phyloP scores from a whole-genome alignment of 2,329 filamentous ascomycete species.

The Cordyceps farinosa region DNA sequence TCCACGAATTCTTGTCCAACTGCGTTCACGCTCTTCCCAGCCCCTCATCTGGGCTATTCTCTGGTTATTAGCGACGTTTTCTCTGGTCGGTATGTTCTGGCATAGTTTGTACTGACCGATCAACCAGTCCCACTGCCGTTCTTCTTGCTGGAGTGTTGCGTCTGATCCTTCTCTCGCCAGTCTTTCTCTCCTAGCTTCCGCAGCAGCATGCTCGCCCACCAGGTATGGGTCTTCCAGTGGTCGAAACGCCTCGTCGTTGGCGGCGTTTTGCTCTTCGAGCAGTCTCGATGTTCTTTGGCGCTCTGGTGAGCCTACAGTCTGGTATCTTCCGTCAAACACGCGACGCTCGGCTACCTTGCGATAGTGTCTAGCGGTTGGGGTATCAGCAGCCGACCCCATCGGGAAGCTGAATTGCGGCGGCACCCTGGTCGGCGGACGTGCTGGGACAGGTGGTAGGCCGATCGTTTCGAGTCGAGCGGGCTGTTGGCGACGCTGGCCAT shows the following conservation, averaged over 20 bases:
- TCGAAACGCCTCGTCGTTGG: constrained; percentile 29
- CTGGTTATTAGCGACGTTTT: constrained; percentile 20
- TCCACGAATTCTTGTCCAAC: constrained; percentile 42
- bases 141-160: constrained; percentile 53
- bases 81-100: background rate
- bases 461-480: constrained; percentile 23
- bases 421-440: constrained; percentile 44
- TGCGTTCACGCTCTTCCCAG: constrained; percentile 48
- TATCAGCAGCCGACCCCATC: constrained; percentile 54
- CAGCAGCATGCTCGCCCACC: constrained; percentile 63
- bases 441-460: constrained; percentile 51
- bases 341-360: constrained; percentile 61
- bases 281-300: constrained; percentile 3
- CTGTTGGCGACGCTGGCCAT: constrained; percentile 24
- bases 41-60: constrained; percentile 47
- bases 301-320: constrained; percentile 25
- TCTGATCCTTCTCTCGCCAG: constrained; percentile 53
- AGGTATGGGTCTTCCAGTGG: constrained; percentile 65
- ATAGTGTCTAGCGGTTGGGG: constrained; percentile 57
- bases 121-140: constrained; percentile 59
- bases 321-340: constrained; percentile 43
- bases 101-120: constrained; percentile 42
- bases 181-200: constrained; percentile 53
- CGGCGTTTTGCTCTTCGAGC: constrained; percentile 1
- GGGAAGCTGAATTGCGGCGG: constrained; percentile 55